A percentile compares a stretch with the other conserved stretches of the same genome.
phyloP scores from a whole-genome alignment of 352 stramenopile species.

The Thalassiosira pacifica region DNA sequence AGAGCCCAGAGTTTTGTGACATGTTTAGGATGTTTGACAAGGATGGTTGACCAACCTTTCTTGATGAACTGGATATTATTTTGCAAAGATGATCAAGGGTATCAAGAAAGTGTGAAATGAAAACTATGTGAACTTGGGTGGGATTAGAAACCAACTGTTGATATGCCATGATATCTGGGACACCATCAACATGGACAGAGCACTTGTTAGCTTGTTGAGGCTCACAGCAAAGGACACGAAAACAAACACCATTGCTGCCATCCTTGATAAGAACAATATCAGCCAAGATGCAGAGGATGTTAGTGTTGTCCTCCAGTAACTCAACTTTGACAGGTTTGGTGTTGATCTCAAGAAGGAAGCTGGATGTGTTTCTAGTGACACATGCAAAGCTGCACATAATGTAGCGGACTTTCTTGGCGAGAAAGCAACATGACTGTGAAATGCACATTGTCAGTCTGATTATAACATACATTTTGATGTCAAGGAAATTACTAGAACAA shows the following conservation, averaged over 20 bases:
- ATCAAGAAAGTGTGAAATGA: too few species aligned
- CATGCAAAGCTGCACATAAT: neutral
- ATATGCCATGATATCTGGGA: conserved; percentile 1
- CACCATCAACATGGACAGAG: neutral
- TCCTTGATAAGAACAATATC: neutral
- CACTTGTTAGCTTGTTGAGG: neutral
- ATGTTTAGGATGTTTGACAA: too few species aligned
- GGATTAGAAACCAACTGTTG: too few species aligned
- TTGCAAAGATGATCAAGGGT: too few species aligned
- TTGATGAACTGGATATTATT: too few species aligned
- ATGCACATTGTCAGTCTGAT: neutral
- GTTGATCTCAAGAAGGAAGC: conserved; percentile 2
- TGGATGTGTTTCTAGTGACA: neutral
- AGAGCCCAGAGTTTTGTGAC: too few species aligned
- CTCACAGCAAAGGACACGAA: neutral
- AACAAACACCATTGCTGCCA: neutral
- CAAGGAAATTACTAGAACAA: conserved; percentile 9
- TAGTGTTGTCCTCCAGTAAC: neutral
- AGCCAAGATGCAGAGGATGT: neutral
- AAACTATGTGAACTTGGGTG: too few species aligned
- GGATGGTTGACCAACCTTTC: too few species aligned
- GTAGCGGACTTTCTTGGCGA: neutral
- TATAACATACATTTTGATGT: neutral
- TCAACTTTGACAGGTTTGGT: neutral
- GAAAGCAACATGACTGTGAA: neutral